A percentile compares a stretch with the other conserved stretches of the same genome.
These are phyloP conservation scores for Melampsora larici-populina DNA, from an alignment of 1,284 basidiomycete species.

Conservation along the genomic window DNA sequence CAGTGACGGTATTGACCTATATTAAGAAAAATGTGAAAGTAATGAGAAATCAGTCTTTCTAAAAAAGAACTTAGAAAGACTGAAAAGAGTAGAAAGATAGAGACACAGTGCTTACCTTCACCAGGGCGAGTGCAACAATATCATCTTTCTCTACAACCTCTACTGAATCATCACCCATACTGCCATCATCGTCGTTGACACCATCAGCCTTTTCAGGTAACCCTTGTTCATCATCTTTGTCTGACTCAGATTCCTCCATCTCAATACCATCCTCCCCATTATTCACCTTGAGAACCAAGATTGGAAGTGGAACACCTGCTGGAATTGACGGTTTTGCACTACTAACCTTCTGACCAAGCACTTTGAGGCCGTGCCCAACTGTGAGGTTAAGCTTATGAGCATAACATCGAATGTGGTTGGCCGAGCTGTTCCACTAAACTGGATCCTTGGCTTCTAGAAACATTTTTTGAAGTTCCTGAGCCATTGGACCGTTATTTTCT, in stretches of 20 bases:
- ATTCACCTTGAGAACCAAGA: background rate
- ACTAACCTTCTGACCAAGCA: background rate
- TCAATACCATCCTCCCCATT: no score
- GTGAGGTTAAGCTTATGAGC: background rate
- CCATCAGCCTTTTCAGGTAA: background rate
- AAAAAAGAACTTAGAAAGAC: background rate
- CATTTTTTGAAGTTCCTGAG: background rate
- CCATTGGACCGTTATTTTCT: constrained; percentile 6
- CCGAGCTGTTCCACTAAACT: background rate
- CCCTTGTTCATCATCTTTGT: background rate
- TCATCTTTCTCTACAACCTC: background rate
- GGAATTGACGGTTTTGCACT: background rate
- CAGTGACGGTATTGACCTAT: background rate
- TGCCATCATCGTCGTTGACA: no score
- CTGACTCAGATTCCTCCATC: background rate
- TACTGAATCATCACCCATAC: background rate
- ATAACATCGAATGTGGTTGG: background rate
- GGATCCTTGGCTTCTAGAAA: background rate
- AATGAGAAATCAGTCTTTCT: no score
- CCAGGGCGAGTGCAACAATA: background rate
- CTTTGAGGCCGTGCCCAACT: background rate
- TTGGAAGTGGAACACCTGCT: background rate
- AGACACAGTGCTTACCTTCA: background rate
- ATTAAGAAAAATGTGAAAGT: background rate
- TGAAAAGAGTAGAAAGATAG: background rate